These are phyloP conservation scores for Penicillium silybi DNA, from an alignment of 495 filamentous ascomycete species.

Conservation along the genomic window DNA sequence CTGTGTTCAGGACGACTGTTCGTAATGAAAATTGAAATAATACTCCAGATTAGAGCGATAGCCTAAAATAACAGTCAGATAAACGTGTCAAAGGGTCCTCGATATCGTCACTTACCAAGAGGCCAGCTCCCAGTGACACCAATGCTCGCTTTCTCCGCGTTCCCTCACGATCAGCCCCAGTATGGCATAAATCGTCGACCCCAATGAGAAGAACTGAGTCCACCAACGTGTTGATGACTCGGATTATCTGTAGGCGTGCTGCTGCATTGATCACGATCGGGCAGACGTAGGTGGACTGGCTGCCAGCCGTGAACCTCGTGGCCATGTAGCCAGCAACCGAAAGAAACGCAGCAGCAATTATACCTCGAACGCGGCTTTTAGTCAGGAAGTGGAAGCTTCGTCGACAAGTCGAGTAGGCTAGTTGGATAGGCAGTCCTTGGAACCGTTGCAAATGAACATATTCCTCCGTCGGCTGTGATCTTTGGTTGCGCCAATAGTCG, in stretches of 20 bases:
- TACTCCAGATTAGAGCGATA: slow-evolving; percentile 29
- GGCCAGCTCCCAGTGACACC: slow-evolving; percentile 30
- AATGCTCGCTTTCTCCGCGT: slow-evolving; percentile 24
- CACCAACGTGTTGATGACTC: slow-evolving; percentile 23
- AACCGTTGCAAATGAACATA: slow-evolving; percentile 21
- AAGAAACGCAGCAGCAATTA: slow-evolving; percentile 35
- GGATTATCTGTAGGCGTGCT: slow-evolving; percentile 22
- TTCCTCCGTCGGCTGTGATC: slow-evolving; percentile 17
- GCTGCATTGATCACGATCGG: slow-evolving; percentile 27
- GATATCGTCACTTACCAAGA: slow-evolving; percentile 31
- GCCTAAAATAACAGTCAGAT: slow-evolving; percentile 20
- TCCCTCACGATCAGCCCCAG: slow-evolving; percentile 17
- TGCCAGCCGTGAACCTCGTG: slow-evolving; percentile 23
- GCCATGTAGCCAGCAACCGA: slow-evolving; percentile 26
- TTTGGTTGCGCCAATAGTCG: slow-evolving; percentile 39
- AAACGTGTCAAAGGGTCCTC: not conserved
- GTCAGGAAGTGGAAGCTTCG: slow-evolving; percentile 26
- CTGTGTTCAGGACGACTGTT: slow-evolving; percentile 24
- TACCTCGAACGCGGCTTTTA: slow-evolving; percentile 26
- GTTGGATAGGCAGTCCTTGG: slow-evolving; percentile 14
- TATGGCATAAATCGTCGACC: slow-evolving; percentile 26
- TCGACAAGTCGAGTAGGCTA: slow-evolving; percentile 17
- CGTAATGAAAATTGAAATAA: slow-evolving; percentile 22
- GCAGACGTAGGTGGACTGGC: slow-evolving; percentile 47
- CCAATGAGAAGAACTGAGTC: slow-evolving; percentile 37